Conservation (phyloP, 208 protist species). For the Wallacemonas sp. region DNA sequence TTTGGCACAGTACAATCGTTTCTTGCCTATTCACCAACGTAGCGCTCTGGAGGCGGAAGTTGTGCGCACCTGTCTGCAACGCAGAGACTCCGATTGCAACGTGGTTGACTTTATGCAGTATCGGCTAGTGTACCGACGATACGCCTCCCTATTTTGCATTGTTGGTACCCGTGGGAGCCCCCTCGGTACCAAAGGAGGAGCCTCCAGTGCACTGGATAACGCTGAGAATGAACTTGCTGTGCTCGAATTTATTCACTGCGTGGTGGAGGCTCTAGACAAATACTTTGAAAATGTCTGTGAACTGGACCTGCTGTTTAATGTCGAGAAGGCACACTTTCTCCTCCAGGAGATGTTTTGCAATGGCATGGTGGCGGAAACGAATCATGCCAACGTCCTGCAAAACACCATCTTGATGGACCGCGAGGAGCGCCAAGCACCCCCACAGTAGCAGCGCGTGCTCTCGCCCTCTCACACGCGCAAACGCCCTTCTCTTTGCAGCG, state of each 20-base stretch:
- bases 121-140: conserved; percentile 94
- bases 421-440: conserved; percentile 13
- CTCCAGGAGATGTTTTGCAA: conserved; percentile 96
- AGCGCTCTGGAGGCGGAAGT: conserved; percentile 91
- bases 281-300: conserved; percentile 94
- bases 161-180: conserved; percentile 87
- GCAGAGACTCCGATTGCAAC: conserved; percentile 90
- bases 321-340: conserved; percentile 97
- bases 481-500: too few relatives aligned
- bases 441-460: too few relatives aligned
- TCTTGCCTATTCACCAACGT: conserved; percentile 76
- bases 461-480: too few relatives aligned
- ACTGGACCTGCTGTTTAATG: conserved; percentile 99
- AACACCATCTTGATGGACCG: conserved; percentile 55
- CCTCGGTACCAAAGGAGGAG: background rate
- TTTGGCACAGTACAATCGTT: conserved; percentile 89
- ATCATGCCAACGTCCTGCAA: conserved; percentile 72
- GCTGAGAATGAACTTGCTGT: conserved; percentile 95
- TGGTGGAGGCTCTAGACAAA: conserved; percentile 65
- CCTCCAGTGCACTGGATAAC: background rate
- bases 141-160: conserved; percentile 95
- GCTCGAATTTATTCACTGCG: conserved; percentile 91
- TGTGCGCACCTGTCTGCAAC: conserved; percentile 92
- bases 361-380: conserved; percentile 89
- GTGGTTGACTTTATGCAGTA: conserved; percentile 94